Base-by-base conservation (phyloP, 257 asterid species). In the Orobanche coerulescens region DNA sequence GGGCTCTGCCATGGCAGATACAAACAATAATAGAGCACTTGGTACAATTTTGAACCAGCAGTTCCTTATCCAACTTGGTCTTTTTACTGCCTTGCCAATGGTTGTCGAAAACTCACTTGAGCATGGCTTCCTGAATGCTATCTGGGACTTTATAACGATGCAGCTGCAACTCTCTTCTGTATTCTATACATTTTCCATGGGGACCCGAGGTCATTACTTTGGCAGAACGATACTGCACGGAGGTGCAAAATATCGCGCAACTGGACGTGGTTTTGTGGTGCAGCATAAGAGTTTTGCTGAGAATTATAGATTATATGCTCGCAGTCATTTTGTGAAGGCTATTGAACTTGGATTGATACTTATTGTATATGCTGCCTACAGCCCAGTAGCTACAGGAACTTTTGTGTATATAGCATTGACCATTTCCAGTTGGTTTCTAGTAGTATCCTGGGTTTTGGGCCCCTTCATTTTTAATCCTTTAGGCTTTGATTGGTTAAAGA, bases 201-300 rank as follows among this genome's bases (percentile, higher is more conserved):
- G 98, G 58, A 92, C 98, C 61, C 98, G 98, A 65, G 95, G 95
- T 44, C 98, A 92, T 74, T 92, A 86, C 80, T 89, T 92, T 73
- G 98, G 98, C 48, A 85, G 98, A 79, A 92, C 98, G 50, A 81
- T 92, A 63, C 88, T 92, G 61, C 98, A 92, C 46, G 98, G 98
- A 61, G 98, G 98, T 49, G 98, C 98, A 15, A 92, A 92, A 69
- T 92, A 92, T 70, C 85, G 98, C 51, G 98, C 98, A 12, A 92
- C 98, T 56, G 98, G 97, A 30, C 97, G 98, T 64, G 98, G 98
- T 62, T 92, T 92, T 77, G 98, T 92, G 46, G 98, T 92, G 71
- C 77, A 92, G 78, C 98, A 92, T 68, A 92, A 88, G 85, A 74
- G 87, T 72, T 92, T 92, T 81, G 76, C 88, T 31, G 97, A 92